A percentile compares a stretch with the other conserved stretches of the same genome.
phyloP scores from a whole-genome alignment of 1,284 basidiomycete genomes.

The Blastosporella zonata region DNA sequence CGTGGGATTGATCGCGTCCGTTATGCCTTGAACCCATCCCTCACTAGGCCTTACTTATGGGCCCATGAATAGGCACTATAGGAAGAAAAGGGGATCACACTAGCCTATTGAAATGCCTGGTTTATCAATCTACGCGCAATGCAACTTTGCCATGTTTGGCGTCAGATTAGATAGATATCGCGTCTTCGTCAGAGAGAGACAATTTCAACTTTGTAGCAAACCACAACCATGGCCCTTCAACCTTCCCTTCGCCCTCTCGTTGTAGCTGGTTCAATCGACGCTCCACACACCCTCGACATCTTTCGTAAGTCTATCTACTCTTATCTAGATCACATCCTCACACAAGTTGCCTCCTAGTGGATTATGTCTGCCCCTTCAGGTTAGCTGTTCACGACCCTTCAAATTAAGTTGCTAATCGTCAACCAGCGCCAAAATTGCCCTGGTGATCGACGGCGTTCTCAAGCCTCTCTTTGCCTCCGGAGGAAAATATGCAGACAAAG shows the following conservation, averaged over 20 bases:
- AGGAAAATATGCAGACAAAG: constrained; percentile 73
- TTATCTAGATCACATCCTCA: not conserved
- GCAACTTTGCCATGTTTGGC: no score
- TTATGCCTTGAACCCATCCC: no score
- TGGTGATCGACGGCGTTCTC: constrained; percentile 58
- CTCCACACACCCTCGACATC: constrained; percentile 84
- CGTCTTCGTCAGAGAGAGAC: not conserved
- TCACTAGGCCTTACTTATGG: no score
- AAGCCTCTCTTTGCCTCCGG: constrained; percentile 56
- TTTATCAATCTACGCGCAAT: no score
- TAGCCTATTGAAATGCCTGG: no score
- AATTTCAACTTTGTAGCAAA: not conserved
- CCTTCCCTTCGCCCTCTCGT: constrained; percentile 72
- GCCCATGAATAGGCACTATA: no score
- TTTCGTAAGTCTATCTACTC: constrained; percentile 51
- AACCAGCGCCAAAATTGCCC: constrained; percentile 57
- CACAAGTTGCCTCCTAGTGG: constrained; percentile 44
- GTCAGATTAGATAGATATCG: not conserved
- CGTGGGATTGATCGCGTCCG: no score
- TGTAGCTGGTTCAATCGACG: constrained; percentile 60
- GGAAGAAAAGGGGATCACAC: no score
- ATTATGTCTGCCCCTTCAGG: constrained; percentile 89
- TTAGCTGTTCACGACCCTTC: constrained; percentile 19
- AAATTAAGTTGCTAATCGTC: not conserved
- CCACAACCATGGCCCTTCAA: constrained; percentile 76